phyloP scores from a whole-genome alignment of 371 early-diverging fungal species.

The Mortierella sp. region DNA sequence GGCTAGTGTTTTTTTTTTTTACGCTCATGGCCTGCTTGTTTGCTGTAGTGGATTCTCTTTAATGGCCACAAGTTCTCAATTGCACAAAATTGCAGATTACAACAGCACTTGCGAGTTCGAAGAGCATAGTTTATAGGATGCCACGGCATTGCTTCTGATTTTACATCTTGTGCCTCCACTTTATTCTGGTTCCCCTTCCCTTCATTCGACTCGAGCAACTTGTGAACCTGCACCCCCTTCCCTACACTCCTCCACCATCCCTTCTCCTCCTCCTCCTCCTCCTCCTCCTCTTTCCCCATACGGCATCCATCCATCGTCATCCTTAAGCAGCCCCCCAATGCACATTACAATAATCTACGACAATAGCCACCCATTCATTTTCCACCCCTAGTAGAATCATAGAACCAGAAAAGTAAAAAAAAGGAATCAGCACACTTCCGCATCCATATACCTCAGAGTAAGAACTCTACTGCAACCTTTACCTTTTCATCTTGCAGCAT shows the following conservation, averaged over 20 bases:
- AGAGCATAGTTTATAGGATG: conserved; percentile 13
- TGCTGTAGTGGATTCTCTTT: no score
- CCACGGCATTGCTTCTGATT: conserved; percentile 14
- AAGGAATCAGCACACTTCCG: conserved; percentile 8
- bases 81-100: no score
- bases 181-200: conserved; percentile 44
- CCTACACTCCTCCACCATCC: conserved; percentile 3
- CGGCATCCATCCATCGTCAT: not conserved
- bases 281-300: conserved; percentile 1
- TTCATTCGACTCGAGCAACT: conserved; percentile 28
- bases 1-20: not conserved
- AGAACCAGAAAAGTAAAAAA: conserved; percentile 14
- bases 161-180: conserved; percentile 35
- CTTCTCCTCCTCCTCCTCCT: conserved; percentile 7
- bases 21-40: not conserved
- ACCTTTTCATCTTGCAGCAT: no score
- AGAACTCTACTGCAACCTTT: no score
- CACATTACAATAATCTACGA: conserved; percentile 5
- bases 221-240: conserved; percentile 27
- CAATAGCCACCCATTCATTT: conserved; percentile 3
- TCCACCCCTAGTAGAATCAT: not conserved
- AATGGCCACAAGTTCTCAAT: no score
- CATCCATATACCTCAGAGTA: no score
- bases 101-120: no score
- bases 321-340: conserved; percentile 10